Base-by-base conservation (phyloP, 2,329 filamentous ascomycete species). In the Eurotiales sp. region DNA sequence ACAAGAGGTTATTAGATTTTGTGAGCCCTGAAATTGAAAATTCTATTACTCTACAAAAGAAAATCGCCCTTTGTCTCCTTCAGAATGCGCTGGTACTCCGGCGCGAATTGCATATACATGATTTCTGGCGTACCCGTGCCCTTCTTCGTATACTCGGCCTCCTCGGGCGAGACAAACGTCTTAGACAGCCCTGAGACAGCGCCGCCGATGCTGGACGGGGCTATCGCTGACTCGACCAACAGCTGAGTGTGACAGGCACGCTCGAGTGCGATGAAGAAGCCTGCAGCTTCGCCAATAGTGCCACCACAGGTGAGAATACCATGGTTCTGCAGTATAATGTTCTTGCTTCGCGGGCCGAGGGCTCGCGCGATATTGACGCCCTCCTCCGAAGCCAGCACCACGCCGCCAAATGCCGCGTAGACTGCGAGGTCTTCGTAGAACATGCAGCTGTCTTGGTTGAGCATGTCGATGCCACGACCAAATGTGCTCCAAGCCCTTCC, bases 281-380 rank as follows among this genome's bases (percentile, higher is more conserved):
- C 88, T 0, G 82, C 83, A 1, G 86, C 86, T 67, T 90, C 87
- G 58, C 88, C 86, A 1, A 90, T 86, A 0, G 86, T 90, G 7
- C 67, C 62, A 4, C 87, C 87, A 0, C 86, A 83, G 0, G 85
- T 78, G 42, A 79, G 56, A 12, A 78, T 56, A 3, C 76, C 65
- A 43, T 69, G 65, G 42, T 68, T 68, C 30, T 61, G 61, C 27
- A 68, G 40, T 1, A 68, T 61, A 2, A 60, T 23, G 5, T 43
- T 56, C 34, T 58, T 59, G 3, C 54, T 52, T 0, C 47, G 58
- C 5, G 54, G 44, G 0, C 64, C 64, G 8, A 68, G 53, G 0
- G 59, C 56, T 11, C 59, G 57, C 1, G 73, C 73, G 52, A 79
- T 75, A 17, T 68, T 63, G 14, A 67, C 59, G 1, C 74, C 75